Evolutionary conservation across 345 rosid species (phyloP).

Genomic region (Corymbia maculata): DNA sequence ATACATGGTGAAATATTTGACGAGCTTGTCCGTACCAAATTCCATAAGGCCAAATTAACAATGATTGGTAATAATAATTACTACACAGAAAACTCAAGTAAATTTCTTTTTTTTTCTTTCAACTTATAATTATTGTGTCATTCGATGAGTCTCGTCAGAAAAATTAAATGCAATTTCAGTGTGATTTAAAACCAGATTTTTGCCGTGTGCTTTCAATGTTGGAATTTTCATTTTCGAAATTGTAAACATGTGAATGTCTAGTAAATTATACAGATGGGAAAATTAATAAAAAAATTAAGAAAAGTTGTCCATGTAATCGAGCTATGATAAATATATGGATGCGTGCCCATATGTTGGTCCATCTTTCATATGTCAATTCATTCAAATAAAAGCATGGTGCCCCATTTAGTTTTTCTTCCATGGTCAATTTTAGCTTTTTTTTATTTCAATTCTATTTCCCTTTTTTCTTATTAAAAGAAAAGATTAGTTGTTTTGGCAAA

Average conservation of each 20-base stretch:
- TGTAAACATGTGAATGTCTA: background rate
- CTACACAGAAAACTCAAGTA: background rate
- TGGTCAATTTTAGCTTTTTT: background rate
- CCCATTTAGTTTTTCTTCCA: background rate
- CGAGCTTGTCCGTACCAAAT: background rate
- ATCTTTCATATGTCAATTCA: background rate
- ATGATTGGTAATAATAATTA: background rate
- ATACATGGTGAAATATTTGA: background rate
- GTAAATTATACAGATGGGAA: background rate
- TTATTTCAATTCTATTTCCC: background rate
- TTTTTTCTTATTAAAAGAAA: background rate
- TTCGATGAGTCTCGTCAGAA: background rate
- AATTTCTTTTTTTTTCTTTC: background rate
- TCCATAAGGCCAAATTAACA: background rate
- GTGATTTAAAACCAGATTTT: too few species aligned
- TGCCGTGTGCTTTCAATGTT: background rate
- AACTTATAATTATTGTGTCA: background rate
- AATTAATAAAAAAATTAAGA: background rate
- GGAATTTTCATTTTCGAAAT: background rate
- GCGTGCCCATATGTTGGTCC: background rate
- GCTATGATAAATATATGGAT: background rate
- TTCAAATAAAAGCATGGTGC: background rate
- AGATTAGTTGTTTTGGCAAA: background rate
- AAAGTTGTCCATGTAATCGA: background rate
- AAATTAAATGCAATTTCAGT: background rate